These are phyloP conservation scores for Pseudogymnoascus sp. DNA, from an alignment of 2,329 filamentous ascomycete species.

Conservation along the genomic window DNA sequence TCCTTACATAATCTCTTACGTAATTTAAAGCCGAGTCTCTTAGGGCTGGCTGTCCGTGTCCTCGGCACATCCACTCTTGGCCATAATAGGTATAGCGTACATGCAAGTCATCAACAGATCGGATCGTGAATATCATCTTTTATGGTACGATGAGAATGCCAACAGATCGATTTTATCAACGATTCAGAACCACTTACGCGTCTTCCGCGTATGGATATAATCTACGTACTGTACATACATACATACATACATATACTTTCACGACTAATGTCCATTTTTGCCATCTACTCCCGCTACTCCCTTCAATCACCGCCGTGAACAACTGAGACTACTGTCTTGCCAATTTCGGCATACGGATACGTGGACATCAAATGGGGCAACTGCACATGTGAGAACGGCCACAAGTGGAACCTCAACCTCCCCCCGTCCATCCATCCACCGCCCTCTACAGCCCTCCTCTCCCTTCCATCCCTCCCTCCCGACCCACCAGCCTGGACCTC, in stretches of 20 bases:
- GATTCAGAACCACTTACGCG: neutral
- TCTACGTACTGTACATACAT: neutral
- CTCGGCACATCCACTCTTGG: neutral
- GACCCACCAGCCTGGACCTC: neutral
- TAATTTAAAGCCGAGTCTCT: neutral
- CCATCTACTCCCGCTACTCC: neutral
- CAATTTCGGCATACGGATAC: neutral
- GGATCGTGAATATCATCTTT: neutral
- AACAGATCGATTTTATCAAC: neutral
- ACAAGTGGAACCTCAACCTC: neutral
- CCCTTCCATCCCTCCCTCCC: neutral
- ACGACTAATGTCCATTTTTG: neutral
- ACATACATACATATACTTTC: neutral
- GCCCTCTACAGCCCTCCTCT: neutral
- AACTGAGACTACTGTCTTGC: neutral
- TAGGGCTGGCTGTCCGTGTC: neutral
- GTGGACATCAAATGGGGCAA: neutral
- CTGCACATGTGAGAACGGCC: neutral
- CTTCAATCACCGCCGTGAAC: neutral
- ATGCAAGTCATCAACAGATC: neutral
- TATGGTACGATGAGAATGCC: neutral
- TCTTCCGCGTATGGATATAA: neutral
- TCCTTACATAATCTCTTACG: neutral
- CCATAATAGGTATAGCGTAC: neutral
- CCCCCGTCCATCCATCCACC: neutral